phyloP scores from a whole-genome alignment of 768 basidiomycete genomes.

The Amanita rimosa region DNA sequence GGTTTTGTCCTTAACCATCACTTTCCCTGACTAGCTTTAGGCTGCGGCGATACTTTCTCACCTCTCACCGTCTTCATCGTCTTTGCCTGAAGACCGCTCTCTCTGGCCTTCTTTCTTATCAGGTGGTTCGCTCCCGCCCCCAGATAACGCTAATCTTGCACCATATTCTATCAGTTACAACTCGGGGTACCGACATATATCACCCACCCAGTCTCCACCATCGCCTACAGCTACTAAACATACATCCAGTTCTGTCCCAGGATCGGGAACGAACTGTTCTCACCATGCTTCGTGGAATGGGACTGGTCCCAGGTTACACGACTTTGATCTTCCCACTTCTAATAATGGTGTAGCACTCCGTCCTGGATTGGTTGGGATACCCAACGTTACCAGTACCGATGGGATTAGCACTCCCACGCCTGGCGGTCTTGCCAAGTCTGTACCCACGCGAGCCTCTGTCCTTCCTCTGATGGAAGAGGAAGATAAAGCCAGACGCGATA shows the following conservation, averaged over 20 bases:
- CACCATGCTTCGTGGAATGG: slow-evolving; percentile 12
- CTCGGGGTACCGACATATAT: slow-evolving; percentile 3
- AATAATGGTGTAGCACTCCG: slow-evolving; percentile 36
- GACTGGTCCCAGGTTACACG: slow-evolving; percentile 50
- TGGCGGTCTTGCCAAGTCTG: not conserved
- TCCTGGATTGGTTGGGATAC: slow-evolving; percentile 39
- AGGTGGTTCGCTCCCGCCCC: slow-evolving; percentile 53
- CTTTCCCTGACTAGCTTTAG: slow-evolving; percentile 21
- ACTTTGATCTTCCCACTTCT: slow-evolving; percentile 41
- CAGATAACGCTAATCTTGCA: slow-evolving; percentile 15
- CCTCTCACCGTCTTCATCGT: slow-evolving; percentile 50
- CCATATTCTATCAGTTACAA: slow-evolving; percentile 1
- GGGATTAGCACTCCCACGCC: not conserved
- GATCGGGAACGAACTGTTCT: slow-evolving; percentile 14
- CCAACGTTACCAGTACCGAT: slow-evolving; percentile 11
- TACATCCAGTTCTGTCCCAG: slow-evolving; percentile 45
- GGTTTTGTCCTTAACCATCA: slow-evolving; percentile 1
- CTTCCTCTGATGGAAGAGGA: not conserved
- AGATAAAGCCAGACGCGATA: not conserved
- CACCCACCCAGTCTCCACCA: slow-evolving; percentile 9
- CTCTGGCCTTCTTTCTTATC: slow-evolving; percentile 84
- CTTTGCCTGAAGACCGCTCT: slow-evolving; percentile 87
- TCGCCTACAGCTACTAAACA: slow-evolving; percentile 8
- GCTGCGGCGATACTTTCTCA: slow-evolving; percentile 94
- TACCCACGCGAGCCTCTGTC: not conserved